phyloP scores from a whole-genome alignment of 805 yeast species.

The Myxozyma melibiosi region DNA sequence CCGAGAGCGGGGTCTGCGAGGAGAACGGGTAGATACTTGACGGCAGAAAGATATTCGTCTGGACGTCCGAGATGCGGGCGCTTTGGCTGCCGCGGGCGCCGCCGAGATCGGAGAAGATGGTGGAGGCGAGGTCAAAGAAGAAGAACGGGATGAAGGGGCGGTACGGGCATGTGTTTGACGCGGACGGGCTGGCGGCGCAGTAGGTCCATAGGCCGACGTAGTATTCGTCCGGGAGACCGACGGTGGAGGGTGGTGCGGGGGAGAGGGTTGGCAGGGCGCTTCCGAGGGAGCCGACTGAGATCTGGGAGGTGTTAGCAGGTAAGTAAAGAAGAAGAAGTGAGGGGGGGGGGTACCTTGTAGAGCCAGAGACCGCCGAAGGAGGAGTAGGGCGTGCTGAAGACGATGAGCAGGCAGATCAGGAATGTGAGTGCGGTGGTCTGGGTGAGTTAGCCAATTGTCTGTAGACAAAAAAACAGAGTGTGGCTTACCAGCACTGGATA shows the following conservation, averaged over 20 bases:
- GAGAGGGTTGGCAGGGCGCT: constrained; percentile 21
- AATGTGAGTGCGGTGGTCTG: constrained; percentile 4
- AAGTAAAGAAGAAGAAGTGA: neutral
- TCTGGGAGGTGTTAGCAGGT: neutral
- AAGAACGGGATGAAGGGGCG: constrained; percentile 15
- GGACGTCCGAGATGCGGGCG: constrained; percentile 15
- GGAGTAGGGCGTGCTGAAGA: constrained; percentile 4
- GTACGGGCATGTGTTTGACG: constrained; percentile 6
- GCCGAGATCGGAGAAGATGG: constrained; percentile 15
- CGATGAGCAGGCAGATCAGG: neutral
- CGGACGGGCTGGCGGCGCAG: constrained; percentile 4
- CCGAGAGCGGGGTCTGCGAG: neutral
- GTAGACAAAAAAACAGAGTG: neutral
- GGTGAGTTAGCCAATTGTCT: neutral
- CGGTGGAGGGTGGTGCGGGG: constrained; percentile 18
- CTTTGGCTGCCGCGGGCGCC: neutral
- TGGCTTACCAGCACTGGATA: neutral
- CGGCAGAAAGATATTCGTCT: constrained; percentile 23
- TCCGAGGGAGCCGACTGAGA: constrained; percentile 24
- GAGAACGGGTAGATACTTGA: constrained; percentile 8
- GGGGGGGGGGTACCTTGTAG: constrained; percentile 1
- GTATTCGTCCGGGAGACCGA: constrained; percentile 30
- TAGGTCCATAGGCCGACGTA: constrained; percentile 29
- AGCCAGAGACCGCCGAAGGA: constrained; percentile 5
- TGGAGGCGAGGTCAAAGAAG: constrained; percentile 19